Evolutionary conservation across 2,329 filamentous ascomycete genomes (phyloP).

Genomic region (Lachnellula occidentalis): DNA sequence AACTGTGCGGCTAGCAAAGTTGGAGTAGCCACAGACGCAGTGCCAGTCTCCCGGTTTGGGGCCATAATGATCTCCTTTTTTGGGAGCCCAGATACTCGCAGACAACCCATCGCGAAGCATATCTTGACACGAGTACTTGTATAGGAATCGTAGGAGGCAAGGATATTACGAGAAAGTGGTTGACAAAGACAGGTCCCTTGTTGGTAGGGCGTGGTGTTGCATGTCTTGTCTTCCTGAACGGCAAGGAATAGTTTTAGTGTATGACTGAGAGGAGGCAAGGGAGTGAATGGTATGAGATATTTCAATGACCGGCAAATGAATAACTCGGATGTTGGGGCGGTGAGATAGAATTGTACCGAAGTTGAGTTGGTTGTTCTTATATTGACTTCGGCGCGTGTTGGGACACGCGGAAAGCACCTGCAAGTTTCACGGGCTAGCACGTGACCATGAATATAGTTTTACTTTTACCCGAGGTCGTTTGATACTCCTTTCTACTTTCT

Average conservation of each 20-base stretch:
- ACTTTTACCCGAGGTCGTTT: too few species aligned
- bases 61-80: background rate
- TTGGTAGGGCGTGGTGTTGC: background rate
- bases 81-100: background rate
- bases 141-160: background rate
- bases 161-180: background rate
- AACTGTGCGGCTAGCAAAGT: background rate
- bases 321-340: background rate
- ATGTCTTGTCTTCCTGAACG: background rate
- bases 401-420: too few species aligned
- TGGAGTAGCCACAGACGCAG: background rate
- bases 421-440: too few species aligned
- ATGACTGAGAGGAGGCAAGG: background rate
- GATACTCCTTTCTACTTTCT: too few species aligned
- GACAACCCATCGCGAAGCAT: background rate
- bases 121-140: background rate
- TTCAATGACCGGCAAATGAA: background rate
- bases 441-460: too few species aligned
- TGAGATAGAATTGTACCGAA: too few species aligned
- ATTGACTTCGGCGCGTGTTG: too few species aligned
- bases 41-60: background rate
- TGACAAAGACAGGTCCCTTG: background rate
- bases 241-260: background rate
- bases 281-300: background rate
- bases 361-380: too few species aligned